These are phyloP conservation scores for Lipomyces yamanashiensis DNA, from an alignment of 805 yeast species.

Conservation along the genomic window DNA sequence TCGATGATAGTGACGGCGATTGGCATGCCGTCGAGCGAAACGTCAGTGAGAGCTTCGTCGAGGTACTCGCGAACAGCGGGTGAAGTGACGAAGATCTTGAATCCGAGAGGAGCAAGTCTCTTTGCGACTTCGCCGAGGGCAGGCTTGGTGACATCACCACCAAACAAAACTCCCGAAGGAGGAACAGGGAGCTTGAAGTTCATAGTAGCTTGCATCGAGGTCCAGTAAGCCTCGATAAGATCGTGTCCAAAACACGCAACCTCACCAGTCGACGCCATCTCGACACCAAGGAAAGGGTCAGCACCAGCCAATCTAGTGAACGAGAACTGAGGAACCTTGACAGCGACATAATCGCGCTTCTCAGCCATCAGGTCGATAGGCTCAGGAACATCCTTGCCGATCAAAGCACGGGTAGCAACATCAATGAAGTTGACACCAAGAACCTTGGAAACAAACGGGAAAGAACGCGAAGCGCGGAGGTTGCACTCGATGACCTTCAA, in stretches of 20 bases:
- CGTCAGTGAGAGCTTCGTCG: constrained; percentile 50
- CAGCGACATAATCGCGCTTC: constrained; percentile 82
- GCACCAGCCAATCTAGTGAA: constrained; percentile 99
- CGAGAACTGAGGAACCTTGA: constrained; percentile 98
- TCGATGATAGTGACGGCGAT: constrained; percentile 68
- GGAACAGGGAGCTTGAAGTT: constrained; percentile 94
- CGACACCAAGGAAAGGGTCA: constrained; percentile 98
- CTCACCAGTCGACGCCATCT: constrained; percentile 99
- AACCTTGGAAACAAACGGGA: constrained; percentile 98
- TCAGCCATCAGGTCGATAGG: constrained; percentile 81
- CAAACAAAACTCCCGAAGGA: constrained; percentile 85
- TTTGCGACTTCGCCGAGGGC: constrained; percentile 75
- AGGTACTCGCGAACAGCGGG: constrained; percentile 73
- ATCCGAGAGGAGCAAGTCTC: constrained; percentile 73
- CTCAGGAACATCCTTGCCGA: constrained; percentile 68
- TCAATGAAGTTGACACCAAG: constrained; percentile 93
- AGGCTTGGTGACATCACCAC: constrained; percentile 83
- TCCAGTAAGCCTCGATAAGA: constrained; percentile 92
- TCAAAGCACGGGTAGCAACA: constrained; percentile 86
- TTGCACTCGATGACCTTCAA: constrained; percentile 98
- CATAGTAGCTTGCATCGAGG: constrained; percentile 95
- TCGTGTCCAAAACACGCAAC: constrained; percentile 94
- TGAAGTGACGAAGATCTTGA: constrained; percentile 79
- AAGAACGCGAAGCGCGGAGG: constrained; percentile 96
- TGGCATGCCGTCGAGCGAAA: constrained; percentile 44